A percentile compares a stretch with the other conserved stretches of the same genome.
Conservation (phyloP, 441 rosid genomes). For the Pelargonium australe region DNA sequence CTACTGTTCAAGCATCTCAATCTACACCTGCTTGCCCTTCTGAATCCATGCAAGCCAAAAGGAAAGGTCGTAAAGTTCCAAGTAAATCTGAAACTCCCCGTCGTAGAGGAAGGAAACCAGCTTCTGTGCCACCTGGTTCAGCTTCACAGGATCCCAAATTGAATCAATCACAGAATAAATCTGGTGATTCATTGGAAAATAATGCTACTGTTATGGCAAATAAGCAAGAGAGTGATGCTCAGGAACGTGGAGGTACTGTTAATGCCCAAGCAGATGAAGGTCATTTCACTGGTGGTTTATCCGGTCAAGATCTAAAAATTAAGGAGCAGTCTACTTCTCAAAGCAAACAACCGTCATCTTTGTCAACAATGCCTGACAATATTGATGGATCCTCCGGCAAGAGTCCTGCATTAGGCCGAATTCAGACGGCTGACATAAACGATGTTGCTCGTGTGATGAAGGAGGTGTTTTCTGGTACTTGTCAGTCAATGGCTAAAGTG, state of each 20-base stretch:
- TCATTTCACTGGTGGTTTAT: conserved; percentile 22
- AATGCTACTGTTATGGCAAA: conserved; percentile 27
- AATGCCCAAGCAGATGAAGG: conserved; percentile 32
- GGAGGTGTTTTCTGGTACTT: conserved; percentile 69
- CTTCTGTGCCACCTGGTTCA: conserved; percentile 25
- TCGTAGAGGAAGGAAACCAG: conserved; percentile 45
- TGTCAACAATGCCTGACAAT: neutral
- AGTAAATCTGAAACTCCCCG: conserved; percentile 34
- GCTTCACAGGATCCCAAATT: conserved; percentile 30
- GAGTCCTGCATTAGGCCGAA: conserved; percentile 35
- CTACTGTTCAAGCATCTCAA: conserved; percentile 24
- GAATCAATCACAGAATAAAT: conserved; percentile 25
- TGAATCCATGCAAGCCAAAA: conserved; percentile 29
- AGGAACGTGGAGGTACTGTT: conserved; percentile 24
- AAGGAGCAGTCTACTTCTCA: conserved; percentile 23
- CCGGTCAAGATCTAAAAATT: conserved; percentile 37
- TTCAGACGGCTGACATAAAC: conserved; percentile 56
- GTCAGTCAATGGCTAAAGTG: conserved; percentile 42
- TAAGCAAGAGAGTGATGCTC: conserved; percentile 35
- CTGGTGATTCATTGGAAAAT: conserved; percentile 29
- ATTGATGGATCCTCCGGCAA: conserved; percentile 19
- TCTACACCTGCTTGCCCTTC: conserved; percentile 20
- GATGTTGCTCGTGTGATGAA: conserved; percentile 86
- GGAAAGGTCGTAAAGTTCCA: conserved; percentile 42
- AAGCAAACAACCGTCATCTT: neutral